phyloP scores from a whole-genome alignment of 2,329 filamentous ascomycete genomes.

The Nemania sp. region DNA sequence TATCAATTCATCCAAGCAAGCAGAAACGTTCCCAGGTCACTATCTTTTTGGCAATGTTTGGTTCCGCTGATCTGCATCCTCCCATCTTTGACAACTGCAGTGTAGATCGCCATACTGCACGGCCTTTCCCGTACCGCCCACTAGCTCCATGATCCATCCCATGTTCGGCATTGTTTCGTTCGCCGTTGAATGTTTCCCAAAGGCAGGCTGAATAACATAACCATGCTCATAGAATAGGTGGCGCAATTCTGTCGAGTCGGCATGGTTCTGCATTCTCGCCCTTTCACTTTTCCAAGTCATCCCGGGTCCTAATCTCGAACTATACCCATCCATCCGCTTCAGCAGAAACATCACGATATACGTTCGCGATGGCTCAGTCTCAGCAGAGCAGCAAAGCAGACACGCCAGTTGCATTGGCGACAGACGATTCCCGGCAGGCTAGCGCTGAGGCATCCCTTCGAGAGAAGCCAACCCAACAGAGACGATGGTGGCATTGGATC shows the following conservation, averaged over 20 bases:
- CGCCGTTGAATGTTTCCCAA: not conserved
- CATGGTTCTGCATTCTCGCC: not conserved
- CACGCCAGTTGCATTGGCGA: not conserved
- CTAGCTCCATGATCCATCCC: not conserved
- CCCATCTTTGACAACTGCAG: not conserved
- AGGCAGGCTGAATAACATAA: not conserved
- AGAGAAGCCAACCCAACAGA: not conserved
- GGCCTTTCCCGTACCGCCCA: not conserved
- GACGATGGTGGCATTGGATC: slow-evolving; percentile 4
- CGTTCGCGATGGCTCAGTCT: not conserved
- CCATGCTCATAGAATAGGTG: not conserved
- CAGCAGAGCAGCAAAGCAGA: not conserved
- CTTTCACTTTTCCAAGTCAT: not conserved
- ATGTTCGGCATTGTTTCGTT: not conserved
- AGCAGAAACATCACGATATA: not conserved
- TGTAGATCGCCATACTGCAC: not conserved
- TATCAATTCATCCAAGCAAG: too few species aligned
- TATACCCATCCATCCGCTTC: not conserved
- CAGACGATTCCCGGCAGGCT: not conserved
- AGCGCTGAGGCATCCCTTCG: not conserved
- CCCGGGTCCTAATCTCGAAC: not conserved
- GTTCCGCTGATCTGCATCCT: not conserved
- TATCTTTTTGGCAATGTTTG: too few species aligned
- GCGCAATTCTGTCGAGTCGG: not conserved
- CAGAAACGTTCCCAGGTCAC: too few species aligned